Percentiles rank a stretch among this genome's conserved stretches.
Conservation (phyloP, 2,329 filamentous ascomycete genomes). For the Sporothrix phasma region DNA sequence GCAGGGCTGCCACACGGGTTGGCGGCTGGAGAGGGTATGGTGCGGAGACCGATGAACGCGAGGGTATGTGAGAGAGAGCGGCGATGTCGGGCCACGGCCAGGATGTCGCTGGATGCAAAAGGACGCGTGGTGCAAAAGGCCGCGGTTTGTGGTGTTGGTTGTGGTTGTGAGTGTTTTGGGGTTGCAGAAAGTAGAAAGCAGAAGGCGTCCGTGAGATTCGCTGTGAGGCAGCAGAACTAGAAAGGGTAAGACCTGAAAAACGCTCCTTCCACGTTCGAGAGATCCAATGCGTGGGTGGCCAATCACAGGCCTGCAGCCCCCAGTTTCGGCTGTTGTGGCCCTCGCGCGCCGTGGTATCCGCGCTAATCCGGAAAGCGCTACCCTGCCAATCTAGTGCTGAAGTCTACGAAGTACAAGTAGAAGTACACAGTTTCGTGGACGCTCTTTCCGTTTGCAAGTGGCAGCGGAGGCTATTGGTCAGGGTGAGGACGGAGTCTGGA, state of each 20-base stretch:
- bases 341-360: not conserved
- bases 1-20: not conserved
- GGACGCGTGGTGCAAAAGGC: not conserved
- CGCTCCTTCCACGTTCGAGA: conserved; percentile 1
- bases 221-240: not conserved
- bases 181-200: not conserved
- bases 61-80: not conserved
- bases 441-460: not conserved
- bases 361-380: conserved; percentile 4
- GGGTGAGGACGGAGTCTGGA: too few relatives aligned
- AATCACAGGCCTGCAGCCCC: not conserved
- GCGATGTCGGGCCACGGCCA: not conserved
- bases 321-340: conserved; percentile 10
- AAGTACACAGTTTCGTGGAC: not conserved
- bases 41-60: not conserved
- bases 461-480: not conserved
- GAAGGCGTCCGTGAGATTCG: not conserved
- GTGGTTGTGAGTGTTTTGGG: not conserved
- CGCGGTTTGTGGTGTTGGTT: not conserved
- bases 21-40: not conserved
- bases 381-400: not conserved
- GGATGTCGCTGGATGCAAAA: not conserved
- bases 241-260: conserved; percentile 2
- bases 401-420: too few relatives aligned
- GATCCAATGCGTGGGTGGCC: not conserved